Evolutionary conservation across 257 asterid species (phyloP).

Genomic region (Fraxinus americana): DNA sequence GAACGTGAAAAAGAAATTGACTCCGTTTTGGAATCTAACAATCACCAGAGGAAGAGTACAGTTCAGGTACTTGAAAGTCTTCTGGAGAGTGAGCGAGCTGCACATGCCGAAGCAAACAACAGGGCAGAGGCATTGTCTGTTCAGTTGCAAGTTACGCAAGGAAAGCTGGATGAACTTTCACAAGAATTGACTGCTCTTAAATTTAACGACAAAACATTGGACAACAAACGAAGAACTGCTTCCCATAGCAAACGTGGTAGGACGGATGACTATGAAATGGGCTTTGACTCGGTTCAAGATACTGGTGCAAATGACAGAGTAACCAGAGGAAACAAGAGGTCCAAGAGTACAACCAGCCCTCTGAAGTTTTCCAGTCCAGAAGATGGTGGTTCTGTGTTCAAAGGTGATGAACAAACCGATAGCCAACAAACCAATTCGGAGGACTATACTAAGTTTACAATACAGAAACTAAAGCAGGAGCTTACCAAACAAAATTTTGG

Average conservation of each 20-base stretch:
- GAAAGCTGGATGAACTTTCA: constrained; percentile 67
- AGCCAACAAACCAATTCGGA: constrained; percentile 62
- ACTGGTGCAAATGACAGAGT: constrained; percentile 50
- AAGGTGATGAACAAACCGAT: constrained; percentile 60
- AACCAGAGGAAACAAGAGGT: constrained; percentile 64
- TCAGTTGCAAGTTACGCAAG: constrained; percentile 84
- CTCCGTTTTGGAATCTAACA: constrained; percentile 63
- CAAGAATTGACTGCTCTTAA: constrained; percentile 73
- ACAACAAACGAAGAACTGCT: constrained; percentile 58
- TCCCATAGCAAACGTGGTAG: constrained; percentile 83
- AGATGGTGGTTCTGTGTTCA: constrained; percentile 84
- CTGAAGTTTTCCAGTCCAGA: constrained; percentile 58
- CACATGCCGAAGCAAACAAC: constrained; percentile 81
- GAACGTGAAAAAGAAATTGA: constrained; percentile 83
- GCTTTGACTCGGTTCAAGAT: constrained; percentile 67
- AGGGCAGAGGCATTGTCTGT: constrained; percentile 86
- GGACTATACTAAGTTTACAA: constrained; percentile 69
- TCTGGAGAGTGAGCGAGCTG: constrained; percentile 77
- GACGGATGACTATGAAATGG: constrained; percentile 74
- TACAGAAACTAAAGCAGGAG: constrained; percentile 73
- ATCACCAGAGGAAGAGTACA: constrained; percentile 68
- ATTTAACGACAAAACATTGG: constrained; percentile 62
- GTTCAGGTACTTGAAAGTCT: constrained; percentile 76
- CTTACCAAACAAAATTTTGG: constrained; percentile 72
- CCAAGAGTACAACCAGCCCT: constrained; percentile 78